These are phyloP conservation scores for Globisporangium emineosum DNA, from an alignment of 352 stramenopile species.

Conservation along the genomic window DNA sequence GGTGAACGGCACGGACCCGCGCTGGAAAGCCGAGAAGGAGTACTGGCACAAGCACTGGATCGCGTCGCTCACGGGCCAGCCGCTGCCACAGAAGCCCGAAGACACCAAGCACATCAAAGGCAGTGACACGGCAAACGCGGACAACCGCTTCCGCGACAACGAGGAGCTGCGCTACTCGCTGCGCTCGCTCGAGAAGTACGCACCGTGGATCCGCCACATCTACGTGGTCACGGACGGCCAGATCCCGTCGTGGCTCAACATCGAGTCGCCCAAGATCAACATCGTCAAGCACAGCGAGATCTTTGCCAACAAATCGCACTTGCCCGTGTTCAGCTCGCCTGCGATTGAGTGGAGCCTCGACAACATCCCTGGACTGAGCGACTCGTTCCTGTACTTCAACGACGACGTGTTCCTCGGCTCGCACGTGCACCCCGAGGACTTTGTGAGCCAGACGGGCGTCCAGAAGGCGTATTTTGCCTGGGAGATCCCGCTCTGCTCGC, in stretches of 20 bases:
- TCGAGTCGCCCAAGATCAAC: slow-evolving; percentile 69
- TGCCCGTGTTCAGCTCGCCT: slow-evolving; percentile 93
- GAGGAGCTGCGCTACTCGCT: slow-evolving; percentile 92
- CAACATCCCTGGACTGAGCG: slow-evolving; percentile 89
- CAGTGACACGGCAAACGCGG: slow-evolving; percentile 67
- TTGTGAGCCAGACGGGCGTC: slow-evolving; percentile 80
- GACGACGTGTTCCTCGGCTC: slow-evolving; percentile 94
- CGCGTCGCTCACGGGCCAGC: slow-evolving; percentile 75
- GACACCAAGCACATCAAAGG: slow-evolving; percentile 48
- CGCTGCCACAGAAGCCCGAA: slow-evolving; percentile 53
- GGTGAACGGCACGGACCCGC: slow-evolving; percentile 94
- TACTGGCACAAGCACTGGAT: slow-evolving; percentile 90
- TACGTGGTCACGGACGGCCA: slow-evolving; percentile 95
- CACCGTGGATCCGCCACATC: slow-evolving; percentile 92
- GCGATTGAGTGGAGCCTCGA: slow-evolving; percentile 94
- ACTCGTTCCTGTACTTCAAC: slow-evolving; percentile 96
- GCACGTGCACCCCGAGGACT: slow-evolving; percentile 88
- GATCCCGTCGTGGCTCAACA: slow-evolving; percentile 92
- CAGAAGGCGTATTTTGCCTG: slow-evolving; percentile 93
- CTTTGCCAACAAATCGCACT: slow-evolving; percentile 83
- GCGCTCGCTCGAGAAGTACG: slow-evolving; percentile 93
- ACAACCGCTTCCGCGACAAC: slow-evolving; percentile 94
- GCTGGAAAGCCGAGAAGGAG: slow-evolving; percentile 89
- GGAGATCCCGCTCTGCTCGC: slow-evolving; percentile 89
- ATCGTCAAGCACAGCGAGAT: slow-evolving; percentile 92